phyloP scores from a whole-genome alignment of 2,329 filamentous ascomycete genomes.

The Coleophoma cylindrospora region DNA sequence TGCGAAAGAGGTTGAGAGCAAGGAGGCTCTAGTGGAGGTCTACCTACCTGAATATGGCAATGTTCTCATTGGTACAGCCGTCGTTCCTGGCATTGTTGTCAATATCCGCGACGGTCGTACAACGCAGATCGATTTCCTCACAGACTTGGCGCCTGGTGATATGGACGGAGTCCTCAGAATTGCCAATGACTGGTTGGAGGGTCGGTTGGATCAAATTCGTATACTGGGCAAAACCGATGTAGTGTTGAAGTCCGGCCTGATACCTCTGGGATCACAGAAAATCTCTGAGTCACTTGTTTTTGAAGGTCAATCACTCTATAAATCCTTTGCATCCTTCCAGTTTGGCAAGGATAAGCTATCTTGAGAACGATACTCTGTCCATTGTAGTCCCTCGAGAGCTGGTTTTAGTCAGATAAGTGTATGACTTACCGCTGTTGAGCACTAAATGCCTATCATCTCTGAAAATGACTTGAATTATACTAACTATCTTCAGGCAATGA shows the following conservation, averaged over 20 bases:
- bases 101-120: conserved; percentile 72
- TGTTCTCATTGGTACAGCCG: conserved; percentile 70
- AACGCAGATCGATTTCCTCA: conserved; percentile 74
- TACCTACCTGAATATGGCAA: conserved; percentile 81
- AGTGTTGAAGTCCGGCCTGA: conserved; percentile 70
- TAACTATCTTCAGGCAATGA: conserved; percentile 46
- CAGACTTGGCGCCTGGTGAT: conserved; percentile 71
- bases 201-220: conserved; percentile 65
- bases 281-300: conserved; percentile 73
- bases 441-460: neutral
- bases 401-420: conserved; percentile 14
- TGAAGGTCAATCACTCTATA: conserved; percentile 74
- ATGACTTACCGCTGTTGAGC: no score
- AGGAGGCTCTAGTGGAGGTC: conserved; percentile 67
- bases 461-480: conserved; percentile 4
- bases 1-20: conserved; percentile 69
- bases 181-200: conserved; percentile 84
- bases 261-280: conserved; percentile 72
- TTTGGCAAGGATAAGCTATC: conserved; percentile 52
- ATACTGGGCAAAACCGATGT: conserved; percentile 71
- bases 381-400: neutral
- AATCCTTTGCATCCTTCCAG: conserved; percentile 55
- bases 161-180: conserved; percentile 72
- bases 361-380: conserved; percentile 9
- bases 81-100: conserved; percentile 69